A percentile compares a stretch with the other conserved stretches of the same genome.
Evolutionary conservation across 345 rosid genomes (phyloP).

Genomic region (Syzygium grande): DNA sequence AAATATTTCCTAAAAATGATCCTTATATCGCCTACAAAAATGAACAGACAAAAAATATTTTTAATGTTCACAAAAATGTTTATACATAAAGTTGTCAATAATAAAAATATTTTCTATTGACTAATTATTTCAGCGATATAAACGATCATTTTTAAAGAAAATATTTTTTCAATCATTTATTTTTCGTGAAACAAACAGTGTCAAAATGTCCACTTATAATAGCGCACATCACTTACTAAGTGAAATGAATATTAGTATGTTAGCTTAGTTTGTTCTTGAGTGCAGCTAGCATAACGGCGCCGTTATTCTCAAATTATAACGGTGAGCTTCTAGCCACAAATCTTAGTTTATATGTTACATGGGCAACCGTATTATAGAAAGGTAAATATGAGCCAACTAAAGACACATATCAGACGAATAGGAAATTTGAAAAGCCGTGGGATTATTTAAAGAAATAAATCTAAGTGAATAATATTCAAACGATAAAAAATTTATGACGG

Average conservation of each 20-base stretch:
- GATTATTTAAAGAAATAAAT: background rate
- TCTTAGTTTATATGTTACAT: background rate
- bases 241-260: background rate
- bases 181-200: background rate
- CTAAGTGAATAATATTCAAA: background rate
- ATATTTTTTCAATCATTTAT: background rate
- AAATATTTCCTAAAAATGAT: background rate
- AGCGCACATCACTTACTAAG: background rate
- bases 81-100: background rate
- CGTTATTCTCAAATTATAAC: background rate
- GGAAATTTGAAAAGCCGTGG: background rate
- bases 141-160: background rate
- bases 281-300: background rate
- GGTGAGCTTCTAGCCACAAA: background rate
- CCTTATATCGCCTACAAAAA: background rate
- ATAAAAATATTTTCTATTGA: background rate
- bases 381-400: background rate
- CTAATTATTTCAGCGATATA: background rate
- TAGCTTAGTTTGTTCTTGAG: background rate
- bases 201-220: background rate
- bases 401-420: background rate
- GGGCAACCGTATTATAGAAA: background rate
- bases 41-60: background rate
- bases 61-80: background rate
- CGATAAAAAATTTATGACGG: background rate